These are phyloP conservation scores for Graphilbum ipis-grandicollis DNA, from an alignment of 2,329 filamentous ascomycete species.

Conservation along the genomic window DNA sequence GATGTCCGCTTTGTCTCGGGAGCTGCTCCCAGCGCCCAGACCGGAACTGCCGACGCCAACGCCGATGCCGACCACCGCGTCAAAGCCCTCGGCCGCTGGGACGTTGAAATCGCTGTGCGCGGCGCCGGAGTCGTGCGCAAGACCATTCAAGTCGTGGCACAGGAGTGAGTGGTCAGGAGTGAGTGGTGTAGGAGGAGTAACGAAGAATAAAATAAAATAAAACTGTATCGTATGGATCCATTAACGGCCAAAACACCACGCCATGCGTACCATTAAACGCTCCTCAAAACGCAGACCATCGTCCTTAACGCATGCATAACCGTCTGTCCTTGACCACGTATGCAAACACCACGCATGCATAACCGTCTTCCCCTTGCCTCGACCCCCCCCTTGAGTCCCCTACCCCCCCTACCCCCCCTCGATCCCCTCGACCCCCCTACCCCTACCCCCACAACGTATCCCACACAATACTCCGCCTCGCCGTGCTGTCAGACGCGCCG, in stretches of 20 bases:
- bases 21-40: conserved; percentile 14
- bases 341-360: too few relatives aligned
- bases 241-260: too few relatives aligned
- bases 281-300: too few relatives aligned
- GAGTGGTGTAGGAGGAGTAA: too few relatives aligned
- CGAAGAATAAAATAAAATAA: too few relatives aligned
- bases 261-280: too few relatives aligned
- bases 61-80: conserved; percentile 17
- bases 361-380: too few relatives aligned
- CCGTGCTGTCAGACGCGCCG: conserved; percentile 15
- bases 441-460: conserved; percentile 45
- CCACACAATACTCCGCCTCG: conserved; percentile 40
- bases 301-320: too few relatives aligned
- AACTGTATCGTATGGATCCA: too few relatives aligned
- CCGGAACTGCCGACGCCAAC: conserved; percentile 13
- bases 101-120: conserved; percentile 18
- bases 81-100: conserved; percentile 22
- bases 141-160: conserved; percentile 16
- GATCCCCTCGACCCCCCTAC: conserved; percentile 35
- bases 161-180: background rate
- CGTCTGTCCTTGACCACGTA: too few relatives aligned
- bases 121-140: conserved; percentile 14
- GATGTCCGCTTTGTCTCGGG: conserved; percentile 16
- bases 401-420: conserved; percentile 1
- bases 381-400: background rate